These are phyloP conservation scores for Cyamopsis tetragonoloba DNA, from an alignment of 306 rosid genomes.

Conservation along the genomic window DNA sequence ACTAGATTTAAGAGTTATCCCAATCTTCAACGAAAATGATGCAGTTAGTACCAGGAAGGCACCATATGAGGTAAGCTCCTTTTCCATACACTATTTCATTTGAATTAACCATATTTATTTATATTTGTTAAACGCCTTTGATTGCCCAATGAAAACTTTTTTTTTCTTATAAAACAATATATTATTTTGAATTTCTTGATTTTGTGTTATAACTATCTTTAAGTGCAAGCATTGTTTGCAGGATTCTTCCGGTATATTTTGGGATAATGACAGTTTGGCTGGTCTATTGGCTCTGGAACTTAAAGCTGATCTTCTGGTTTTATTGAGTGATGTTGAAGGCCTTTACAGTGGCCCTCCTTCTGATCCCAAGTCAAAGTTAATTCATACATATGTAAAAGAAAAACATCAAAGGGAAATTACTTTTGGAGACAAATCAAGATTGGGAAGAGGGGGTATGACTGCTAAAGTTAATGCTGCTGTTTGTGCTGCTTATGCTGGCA, in stretches of 20 bases:
- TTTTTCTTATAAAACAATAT: neutral
- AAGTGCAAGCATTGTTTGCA: conserved; percentile 41
- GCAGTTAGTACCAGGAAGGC: conserved; percentile 90
- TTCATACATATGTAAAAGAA: conserved; percentile 71
- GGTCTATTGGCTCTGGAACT: conserved; percentile 74
- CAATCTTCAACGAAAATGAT: conserved; percentile 90
- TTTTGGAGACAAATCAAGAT: conserved; percentile 82
- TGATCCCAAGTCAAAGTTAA: conserved; percentile 75
- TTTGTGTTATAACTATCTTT: conserved; percentile 11
- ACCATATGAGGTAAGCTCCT: conserved; percentile 62
- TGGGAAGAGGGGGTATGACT: conserved; percentile 92
- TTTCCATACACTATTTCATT: neutral
- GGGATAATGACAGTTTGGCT: conserved; percentile 96
- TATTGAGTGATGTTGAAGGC: conserved; percentile 93
- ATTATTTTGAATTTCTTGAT: conserved; percentile 1
- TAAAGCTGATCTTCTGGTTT: conserved; percentile 80
- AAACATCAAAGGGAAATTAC: conserved; percentile 71
- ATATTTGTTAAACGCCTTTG: neutral
- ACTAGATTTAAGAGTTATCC: conserved; percentile 62
- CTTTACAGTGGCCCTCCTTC: conserved; percentile 79
- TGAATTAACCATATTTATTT: neutral
- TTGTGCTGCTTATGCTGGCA: conserved; percentile 63
- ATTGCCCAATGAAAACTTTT: neutral
- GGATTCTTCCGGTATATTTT: conserved; percentile 89
- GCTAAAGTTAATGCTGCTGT: conserved; percentile 91